Evolutionary conservation across 495 filamentous ascomycete genomes (phyloP).

Genomic region (Hypomontagnella monticulosa): DNA sequence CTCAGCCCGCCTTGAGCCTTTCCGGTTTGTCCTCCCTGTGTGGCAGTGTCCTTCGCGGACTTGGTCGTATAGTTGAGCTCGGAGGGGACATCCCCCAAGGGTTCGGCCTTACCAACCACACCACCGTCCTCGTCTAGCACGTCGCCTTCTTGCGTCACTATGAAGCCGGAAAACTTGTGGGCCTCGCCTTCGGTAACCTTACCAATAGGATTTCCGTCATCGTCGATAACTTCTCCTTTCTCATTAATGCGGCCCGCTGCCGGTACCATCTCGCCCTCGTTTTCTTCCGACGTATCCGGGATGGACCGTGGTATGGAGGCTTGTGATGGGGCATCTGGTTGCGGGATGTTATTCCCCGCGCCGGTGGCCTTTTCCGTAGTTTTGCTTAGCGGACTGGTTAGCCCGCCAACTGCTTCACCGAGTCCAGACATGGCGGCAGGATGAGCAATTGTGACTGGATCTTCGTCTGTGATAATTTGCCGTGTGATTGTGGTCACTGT

Average conservation of each 20-base stretch:
- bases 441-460: conserved; percentile 37
- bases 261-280: conserved; percentile 45
- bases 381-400: conserved; percentile 28
- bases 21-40: conserved; percentile 13
- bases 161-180: conserved; percentile 63
- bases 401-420: conserved; percentile 31
- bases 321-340: conserved; percentile 20
- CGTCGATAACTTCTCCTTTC: conserved; percentile 55
- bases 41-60: conserved; percentile 20
- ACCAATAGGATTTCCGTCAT: conserved; percentile 64
- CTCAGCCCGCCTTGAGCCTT: conserved; percentile 14
- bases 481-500: conserved; percentile 31
- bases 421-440: conserved; percentile 46
- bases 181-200: conserved; percentile 68
- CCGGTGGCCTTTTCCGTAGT: conserved; percentile 12
- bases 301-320: conserved; percentile 41
- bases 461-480: conserved; percentile 32
- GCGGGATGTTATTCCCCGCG: conserved; percentile 4
- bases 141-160: conserved; percentile 69
- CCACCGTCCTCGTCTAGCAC: conserved; percentile 70
- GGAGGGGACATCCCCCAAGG: conserved; percentile 46
- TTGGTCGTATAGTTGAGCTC: conserved; percentile 43
- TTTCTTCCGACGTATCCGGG: conserved; percentile 31
- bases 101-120: conserved; percentile 66
- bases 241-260: conserved; percentile 48